Conservation (phyloP, 257 asterid species). For the Striga asiatica region DNA sequence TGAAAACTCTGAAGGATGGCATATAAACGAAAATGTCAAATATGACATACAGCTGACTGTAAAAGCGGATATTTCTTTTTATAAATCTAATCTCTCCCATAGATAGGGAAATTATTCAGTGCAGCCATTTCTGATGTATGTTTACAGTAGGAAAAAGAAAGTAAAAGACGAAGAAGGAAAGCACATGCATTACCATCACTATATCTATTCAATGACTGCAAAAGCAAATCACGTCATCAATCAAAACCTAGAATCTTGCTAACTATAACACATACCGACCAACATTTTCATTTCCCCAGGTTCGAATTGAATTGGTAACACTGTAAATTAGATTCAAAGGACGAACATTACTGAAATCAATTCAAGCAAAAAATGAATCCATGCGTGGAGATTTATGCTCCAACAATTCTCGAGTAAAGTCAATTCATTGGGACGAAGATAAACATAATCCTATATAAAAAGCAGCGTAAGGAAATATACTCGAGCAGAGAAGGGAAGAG, state of each 20-base stretch:
- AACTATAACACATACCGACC: not conserved
- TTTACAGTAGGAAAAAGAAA: no score
- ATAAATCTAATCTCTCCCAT: no score
- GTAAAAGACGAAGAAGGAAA: no score
- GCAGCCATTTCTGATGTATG: not conserved
- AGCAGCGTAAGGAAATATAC: conserved; percentile 25
- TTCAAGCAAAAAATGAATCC: not conserved
- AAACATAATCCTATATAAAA: not conserved
- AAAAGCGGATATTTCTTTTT: no score
- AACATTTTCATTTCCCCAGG: not conserved
- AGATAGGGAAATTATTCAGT: no score
- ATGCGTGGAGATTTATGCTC: not conserved
- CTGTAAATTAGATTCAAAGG: not conserved
- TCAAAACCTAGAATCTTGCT: not conserved
- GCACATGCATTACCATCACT: not conserved
- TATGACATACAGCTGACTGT: not conserved
- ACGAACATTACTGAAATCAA: not conserved
- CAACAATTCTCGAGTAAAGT: not conserved
- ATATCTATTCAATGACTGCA: not conserved
- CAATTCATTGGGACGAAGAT: not conserved
- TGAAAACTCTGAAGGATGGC: conserved; percentile 63
- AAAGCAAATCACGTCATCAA: conserved; percentile 10
- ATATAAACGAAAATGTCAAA: conserved; percentile 15
- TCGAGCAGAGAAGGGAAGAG: conserved; percentile 83
- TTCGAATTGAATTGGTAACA: not conserved